Base-by-base conservation (phyloP, 2,329 filamentous ascomycete genomes). In the Fusarium nygamai region DNA sequence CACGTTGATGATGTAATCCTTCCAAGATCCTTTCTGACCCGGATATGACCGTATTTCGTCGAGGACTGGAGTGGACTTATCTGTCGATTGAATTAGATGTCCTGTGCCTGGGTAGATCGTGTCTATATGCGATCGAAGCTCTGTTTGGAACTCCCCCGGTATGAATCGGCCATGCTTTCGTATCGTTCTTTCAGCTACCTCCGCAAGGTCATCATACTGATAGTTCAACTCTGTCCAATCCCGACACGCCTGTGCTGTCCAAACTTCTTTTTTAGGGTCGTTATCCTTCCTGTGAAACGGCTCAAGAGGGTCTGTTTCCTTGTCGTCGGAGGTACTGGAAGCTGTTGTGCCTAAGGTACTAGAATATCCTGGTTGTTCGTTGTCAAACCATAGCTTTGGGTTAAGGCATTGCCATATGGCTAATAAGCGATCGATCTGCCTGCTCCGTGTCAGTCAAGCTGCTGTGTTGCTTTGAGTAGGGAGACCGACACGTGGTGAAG, bases 41-140 rank as follows among this genome's bases (percentile, higher is more conserved):
- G 16, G 5, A 4, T 1, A 7, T 13, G 24, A 2, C 6, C 8
- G 19, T 17, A 44, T 8, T 2, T 1, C n/a, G 2, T 7, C 3
- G 5, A 6, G n/a, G 6, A 8, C 2, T 1, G 8, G 4, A 16
- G 8, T 5, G 2, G 16, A 16, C 3, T 9, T 11, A 1, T 27
- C 4, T 11, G 24, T 56, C 6, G 14, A n/a, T 33, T 36, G 5
- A 11, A 54, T 33, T 1, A 29, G 2, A 2, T 43, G 19, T 8
- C 36, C 29, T 6, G 58, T 61, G 1, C 46, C 58, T 10, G 58
- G 46, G 5, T 41, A 61, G 2, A 61, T 22, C 7, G 12, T 41
- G 34, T 61, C 20, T 27, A 61, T 31, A 12, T 41, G 36, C 1
- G 36, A 31, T 16, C 19, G 34, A 17, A 61, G 41, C 20, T 61